Evolutionary conservation across 306 rosid genomes (phyloP).

Genomic region (Comarum palustre): DNA sequence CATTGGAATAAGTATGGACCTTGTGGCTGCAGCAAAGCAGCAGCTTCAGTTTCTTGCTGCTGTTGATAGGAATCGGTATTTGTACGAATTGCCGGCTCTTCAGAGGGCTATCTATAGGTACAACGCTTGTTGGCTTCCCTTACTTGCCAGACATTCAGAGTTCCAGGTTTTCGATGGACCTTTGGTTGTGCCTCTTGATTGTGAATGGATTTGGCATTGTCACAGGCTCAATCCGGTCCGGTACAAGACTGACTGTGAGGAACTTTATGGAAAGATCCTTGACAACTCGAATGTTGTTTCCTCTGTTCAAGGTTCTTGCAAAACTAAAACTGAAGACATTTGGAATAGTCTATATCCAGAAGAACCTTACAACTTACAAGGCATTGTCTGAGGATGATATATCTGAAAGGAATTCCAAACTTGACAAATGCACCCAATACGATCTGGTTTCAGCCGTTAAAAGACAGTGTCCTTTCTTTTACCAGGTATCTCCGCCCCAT

Average conservation of each 20-base stretch:
- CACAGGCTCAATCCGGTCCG: slow-evolving; percentile 91
- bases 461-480: slow-evolving; percentile 82
- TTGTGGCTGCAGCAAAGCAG: slow-evolving; percentile 58
- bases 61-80: slow-evolving; percentile 70
- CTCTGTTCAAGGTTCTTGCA: slow-evolving; percentile 51
- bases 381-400: slow-evolving; percentile 37
- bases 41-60: slow-evolving; percentile 84
- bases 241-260: slow-evolving; percentile 62
- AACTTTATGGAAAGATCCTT: slow-evolving; percentile 66
- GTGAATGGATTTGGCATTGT: slow-evolving; percentile 99
- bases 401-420: slow-evolving; percentile 34
- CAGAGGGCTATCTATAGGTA: slow-evolving; percentile 85
- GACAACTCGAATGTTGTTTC: slow-evolving; percentile 78
- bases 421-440: slow-evolving; percentile 66
- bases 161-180: slow-evolving; percentile 54
- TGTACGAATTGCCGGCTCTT: slow-evolving; percentile 75
- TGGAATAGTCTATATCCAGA: slow-evolving; percentile 69
- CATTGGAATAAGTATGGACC: slow-evolving; percentile 62
- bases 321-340: slow-evolving; percentile 57
- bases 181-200: slow-evolving; percentile 88
- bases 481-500: slow-evolving; percentile 90
- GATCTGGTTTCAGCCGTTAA: slow-evolving; percentile 75
- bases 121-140: slow-evolving; percentile 94
- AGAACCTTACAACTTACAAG: slow-evolving; percentile 59
- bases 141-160: slow-evolving; percentile 71